phyloP scores from a whole-genome alignment of 768 basidiomycete genomes.

The Tylopilus felleus region DNA sequence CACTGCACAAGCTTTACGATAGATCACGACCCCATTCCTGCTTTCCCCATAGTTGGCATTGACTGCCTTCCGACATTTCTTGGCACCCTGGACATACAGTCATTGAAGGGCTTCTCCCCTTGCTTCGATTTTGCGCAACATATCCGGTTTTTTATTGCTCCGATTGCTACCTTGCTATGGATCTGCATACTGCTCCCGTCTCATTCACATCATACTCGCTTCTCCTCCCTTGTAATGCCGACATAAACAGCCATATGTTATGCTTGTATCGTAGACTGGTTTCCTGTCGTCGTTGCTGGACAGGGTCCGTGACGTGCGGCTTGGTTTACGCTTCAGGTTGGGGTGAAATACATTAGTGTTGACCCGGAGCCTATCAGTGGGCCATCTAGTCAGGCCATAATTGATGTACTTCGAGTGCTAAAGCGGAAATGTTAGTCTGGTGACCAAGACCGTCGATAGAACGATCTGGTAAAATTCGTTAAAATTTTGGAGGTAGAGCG shows the following conservation, averaged over 20 bases:
- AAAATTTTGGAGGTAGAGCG: no score
- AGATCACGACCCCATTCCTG: slow-evolving; percentile 12
- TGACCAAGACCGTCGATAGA: no score
- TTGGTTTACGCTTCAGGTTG: background rate
- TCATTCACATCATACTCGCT: slow-evolving; percentile 18
- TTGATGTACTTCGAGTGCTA: no score
- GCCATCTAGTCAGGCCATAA: no score
- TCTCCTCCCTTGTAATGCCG: slow-evolving; percentile 22
- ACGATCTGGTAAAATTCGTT: no score
- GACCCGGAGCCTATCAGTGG: no score
- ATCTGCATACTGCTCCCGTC: slow-evolving; percentile 22
- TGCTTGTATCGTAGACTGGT: slow-evolving; percentile 31
- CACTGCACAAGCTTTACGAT: slow-evolving; percentile 16
- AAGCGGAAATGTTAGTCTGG: no score
- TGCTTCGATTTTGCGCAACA: slow-evolving; percentile 19
- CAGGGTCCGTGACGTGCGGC: background rate
- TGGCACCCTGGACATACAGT: slow-evolving; percentile 22
- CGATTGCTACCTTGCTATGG: slow-evolving; percentile 24
- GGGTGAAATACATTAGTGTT: background rate
- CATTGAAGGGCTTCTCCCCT: background rate
- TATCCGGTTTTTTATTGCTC: slow-evolving; percentile 14
- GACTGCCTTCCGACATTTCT: slow-evolving; percentile 27
- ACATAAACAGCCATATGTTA: slow-evolving; percentile 16
- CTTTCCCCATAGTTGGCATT: slow-evolving; percentile 20
- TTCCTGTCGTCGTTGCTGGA: slow-evolving; percentile 6